Evolutionary conservation across 2,329 filamentous ascomycete genomes (phyloP).

Genomic region (Fusarium sambucinum): DNA sequence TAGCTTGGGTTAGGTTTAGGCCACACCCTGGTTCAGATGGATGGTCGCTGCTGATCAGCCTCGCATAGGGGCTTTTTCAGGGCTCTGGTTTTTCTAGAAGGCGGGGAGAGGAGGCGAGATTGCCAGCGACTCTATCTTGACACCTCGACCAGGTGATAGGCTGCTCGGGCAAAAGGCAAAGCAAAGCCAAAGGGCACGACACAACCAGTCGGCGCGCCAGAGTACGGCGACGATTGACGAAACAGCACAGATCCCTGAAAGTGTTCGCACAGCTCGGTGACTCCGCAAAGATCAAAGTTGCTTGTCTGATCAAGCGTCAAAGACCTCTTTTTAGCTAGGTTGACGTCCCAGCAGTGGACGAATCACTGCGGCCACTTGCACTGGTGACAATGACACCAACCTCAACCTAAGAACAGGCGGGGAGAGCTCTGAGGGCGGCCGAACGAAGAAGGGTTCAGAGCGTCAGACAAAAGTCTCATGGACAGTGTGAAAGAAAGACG

Average conservation of each 20-base stretch:
- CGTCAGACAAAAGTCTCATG: slow-evolving; percentile 19
- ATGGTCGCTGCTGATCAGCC: slow-evolving; percentile 45
- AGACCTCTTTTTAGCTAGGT: slow-evolving; percentile 16
- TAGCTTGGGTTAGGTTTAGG: slow-evolving; percentile 27
- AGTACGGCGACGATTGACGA: slow-evolving; percentile 24
- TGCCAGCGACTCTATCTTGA: slow-evolving; percentile 28
- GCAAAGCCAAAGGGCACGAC: not conserved
- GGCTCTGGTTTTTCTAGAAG: slow-evolving; percentile 46
- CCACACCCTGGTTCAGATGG: slow-evolving; percentile 44
- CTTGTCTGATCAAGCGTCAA: slow-evolving; percentile 24
- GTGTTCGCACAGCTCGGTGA: slow-evolving; percentile 29
- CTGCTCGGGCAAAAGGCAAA: slow-evolving; percentile 28
- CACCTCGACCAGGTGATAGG: slow-evolving; percentile 24
- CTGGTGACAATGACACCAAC: slow-evolving; percentile 19
- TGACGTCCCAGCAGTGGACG: slow-evolving; percentile 20
- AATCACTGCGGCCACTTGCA: slow-evolving; percentile 21
- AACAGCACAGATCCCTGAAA: slow-evolving; percentile 8
- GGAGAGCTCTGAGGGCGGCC: slow-evolving; percentile 35
- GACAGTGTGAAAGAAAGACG: slow-evolving; percentile 31
- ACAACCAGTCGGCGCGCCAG: slow-evolving; percentile 1
- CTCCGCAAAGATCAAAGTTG: slow-evolving; percentile 19
- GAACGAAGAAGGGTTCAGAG: slow-evolving; percentile 31
- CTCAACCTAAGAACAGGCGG: slow-evolving; percentile 37
- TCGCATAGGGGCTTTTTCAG: slow-evolving; percentile 46
- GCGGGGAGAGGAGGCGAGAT: slow-evolving; percentile 38